Base-by-base conservation (phyloP, 139 green algal species). In the Volvox reticuliferus region DNA sequence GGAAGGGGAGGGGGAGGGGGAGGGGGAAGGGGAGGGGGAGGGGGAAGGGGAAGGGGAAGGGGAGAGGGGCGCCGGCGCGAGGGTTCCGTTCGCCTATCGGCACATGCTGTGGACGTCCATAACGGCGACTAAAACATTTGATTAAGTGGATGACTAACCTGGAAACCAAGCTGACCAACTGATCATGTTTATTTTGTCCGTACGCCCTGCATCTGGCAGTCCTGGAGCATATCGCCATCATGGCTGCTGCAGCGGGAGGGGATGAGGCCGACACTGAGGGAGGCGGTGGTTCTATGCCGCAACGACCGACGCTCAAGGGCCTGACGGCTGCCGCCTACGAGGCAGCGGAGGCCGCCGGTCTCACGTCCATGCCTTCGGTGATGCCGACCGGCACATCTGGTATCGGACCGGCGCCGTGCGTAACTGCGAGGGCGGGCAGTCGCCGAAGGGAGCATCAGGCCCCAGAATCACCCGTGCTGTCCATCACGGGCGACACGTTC, bases 401-500 rank as follows among this genome's bases (percentile, higher is more conserved):
- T 44, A 44, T 44, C 78, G 37, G 76, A 61, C 20, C 19, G 37
- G 78, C 5, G 37, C 78, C 22, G 1, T 28, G 65, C 21, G 9
- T 30, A 30, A 12, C 65, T 28, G 65, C 65, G 9, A 28, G 65
- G 65, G 44, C 44, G 21, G 65, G 6, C 65, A 73, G 65, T 28
- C 65, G 65, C 21, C 6, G 65, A 28, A 30, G 65, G 12, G 65
- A 73, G 1, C 76, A 33, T 55, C 44, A 55, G 44, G 5, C 44
- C 5, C 44, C 44, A 55, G 44, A 55, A 12, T 19, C 37, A 44
- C 79, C 79, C 28, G 79, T 62, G 9, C 81, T 76, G 61, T 13
- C 36, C 85, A 89, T 91, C 55, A 63, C 76, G 13, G 87, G 87
- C 62, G 79, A 91, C 76, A 87, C 78, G 2, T 91, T 87, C 63